Percentiles rank a stretch among this genome's conserved stretches.
phyloP scores from a whole-genome alignment of 805 yeast genomes.

The Pichia manshurica region DNA sequence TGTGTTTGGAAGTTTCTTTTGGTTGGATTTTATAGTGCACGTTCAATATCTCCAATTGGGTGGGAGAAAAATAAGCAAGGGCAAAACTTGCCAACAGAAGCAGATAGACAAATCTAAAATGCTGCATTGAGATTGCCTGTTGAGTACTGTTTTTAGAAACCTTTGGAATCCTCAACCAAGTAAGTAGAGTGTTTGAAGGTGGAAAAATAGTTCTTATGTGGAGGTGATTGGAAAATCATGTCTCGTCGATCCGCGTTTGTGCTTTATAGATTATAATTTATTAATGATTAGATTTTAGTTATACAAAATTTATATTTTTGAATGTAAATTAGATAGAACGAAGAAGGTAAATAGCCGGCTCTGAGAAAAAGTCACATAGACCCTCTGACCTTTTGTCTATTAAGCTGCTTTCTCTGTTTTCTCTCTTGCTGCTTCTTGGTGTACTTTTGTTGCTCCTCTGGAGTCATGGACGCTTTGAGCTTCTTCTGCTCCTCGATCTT shows the following conservation, averaged over 20 bases:
- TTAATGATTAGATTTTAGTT: neutral
- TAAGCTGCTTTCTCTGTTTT: slow-evolving; percentile 68
- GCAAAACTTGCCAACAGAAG: slow-evolving; percentile 5
- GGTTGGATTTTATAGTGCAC: slow-evolving; percentile 17
- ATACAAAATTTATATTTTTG: neutral
- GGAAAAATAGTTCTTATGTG: no score
- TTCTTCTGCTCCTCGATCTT: slow-evolving; percentile 64
- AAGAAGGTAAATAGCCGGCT: neutral
- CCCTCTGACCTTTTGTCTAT: slow-evolving; percentile 48
- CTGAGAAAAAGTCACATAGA: slow-evolving; percentile 6
- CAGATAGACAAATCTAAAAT: neutral
- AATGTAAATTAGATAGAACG: neutral
- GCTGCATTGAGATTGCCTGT: neutral
- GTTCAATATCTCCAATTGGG: slow-evolving; percentile 15
- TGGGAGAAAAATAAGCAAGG: slow-evolving; percentile 13
- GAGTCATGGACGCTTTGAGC: slow-evolving; percentile 59
- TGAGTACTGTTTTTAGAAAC: no score
- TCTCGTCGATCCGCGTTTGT: no score
- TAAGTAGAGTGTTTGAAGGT: no score
- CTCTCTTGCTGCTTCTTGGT: slow-evolving; percentile 77
- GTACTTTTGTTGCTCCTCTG: slow-evolving; percentile 73
- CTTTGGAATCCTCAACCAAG: no score
- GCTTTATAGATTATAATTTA: no score
- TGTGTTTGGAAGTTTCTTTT: neutral
- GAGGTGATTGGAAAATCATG: no score